Evolutionary conservation across 73 alveolate genomes (phyloP).

Genomic region (Paramecium primaurelia): DNA sequence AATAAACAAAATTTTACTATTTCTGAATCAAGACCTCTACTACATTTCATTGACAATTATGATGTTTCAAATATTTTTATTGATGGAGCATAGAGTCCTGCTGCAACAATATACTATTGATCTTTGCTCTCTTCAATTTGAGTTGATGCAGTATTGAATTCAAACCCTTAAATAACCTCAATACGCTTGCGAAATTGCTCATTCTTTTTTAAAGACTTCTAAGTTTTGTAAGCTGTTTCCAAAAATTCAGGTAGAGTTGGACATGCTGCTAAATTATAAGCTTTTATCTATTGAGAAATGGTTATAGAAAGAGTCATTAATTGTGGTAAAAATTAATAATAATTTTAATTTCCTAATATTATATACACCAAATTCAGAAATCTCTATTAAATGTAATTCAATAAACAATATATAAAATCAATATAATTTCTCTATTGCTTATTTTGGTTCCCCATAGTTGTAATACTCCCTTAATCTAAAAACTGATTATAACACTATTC

Average conservation of each 20-base stretch:
- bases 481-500: neutral
- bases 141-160: conserved; percentile 69
- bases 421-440: conserved; percentile 30
- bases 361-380: neutral
- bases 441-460: neutral
- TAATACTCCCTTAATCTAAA: neutral
- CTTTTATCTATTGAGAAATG: conserved; percentile 54
- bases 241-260: conserved; percentile 72
- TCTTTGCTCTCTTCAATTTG: conserved; percentile 80
- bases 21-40: conserved; percentile 81
- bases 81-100: conserved; percentile 74
- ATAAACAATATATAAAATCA: neutral
- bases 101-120: conserved; percentile 80
- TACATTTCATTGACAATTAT: conserved; percentile 78
- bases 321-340: neutral
- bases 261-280: conserved; percentile 73
- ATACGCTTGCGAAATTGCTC: conserved; percentile 68
- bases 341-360: neutral
- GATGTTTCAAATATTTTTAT: conserved; percentile 72
- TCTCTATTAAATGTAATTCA: neutral
- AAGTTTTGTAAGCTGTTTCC: conserved; percentile 74
- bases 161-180: conserved; percentile 77
- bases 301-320: conserved; percentile 5
- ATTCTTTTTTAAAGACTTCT: conserved; percentile 67
- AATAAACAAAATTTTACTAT: conserved; percentile 73